Base-by-base conservation (phyloP, 441 rosid genomes). In the Syzygium malaccense region DNA sequence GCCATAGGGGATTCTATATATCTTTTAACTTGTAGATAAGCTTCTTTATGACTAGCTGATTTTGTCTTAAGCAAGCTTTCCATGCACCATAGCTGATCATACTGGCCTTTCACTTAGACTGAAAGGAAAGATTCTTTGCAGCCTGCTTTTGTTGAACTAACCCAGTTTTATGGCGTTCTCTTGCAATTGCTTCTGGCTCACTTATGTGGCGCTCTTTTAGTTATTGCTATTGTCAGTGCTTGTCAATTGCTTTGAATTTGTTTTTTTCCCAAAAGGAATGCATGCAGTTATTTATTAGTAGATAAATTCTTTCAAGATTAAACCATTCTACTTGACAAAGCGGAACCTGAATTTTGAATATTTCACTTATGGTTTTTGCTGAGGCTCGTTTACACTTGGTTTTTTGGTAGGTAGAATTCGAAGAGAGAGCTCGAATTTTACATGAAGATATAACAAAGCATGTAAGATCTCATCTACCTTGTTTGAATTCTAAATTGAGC, bases 371-470 rank as follows among this genome's bases (percentile, higher is more conserved):
- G 51, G 83, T 25, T 71, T 71, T 71, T 71, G 83, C 83, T 71
- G 51, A 14, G 68, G 83, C 83, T 71, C 14, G 12, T 71, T 71
- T 37, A 51, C 83, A 71, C 49, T 37, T 14, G 55, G 62, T 51
- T 87, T 91, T n/a, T 83, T 90, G 66, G 89, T 88, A 96, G 99
- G 96, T 89, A 89, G 99, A 95, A 88, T 92, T 96, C 86, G 96
- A 95, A 94, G 93, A 92, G 90, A 96, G 96, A 91, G 94, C 91
- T 87, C 94, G 75, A 86, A 91, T 88, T 68, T 93, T 96, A 91
- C 99, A 98, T 87, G 93, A 92, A 89, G 98, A 96, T 90, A 90
- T 93, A 91, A 96, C 95, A 85, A 98, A 95, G 88, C 96, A 97
- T 88, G 99, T 96, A 95, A 87, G 98, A 30, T 33, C 48, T 55